Evolutionary conservation across 2,329 filamentous ascomycete genomes (phyloP).

Genomic region (Gremmenia infestans): DNA sequence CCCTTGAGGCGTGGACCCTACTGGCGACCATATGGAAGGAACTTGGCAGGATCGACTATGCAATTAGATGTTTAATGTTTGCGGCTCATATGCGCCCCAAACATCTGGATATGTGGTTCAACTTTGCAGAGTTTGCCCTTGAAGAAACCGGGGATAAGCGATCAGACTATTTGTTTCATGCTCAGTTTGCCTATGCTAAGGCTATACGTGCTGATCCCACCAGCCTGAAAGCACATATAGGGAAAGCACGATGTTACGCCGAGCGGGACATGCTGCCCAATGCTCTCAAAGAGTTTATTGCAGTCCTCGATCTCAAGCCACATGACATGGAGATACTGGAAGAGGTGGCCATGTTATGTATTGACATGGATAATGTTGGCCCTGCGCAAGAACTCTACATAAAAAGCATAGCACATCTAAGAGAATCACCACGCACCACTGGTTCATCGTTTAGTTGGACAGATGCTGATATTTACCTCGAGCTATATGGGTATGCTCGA

Average conservation of each 20-base stretch:
- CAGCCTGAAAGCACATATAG: conserved; percentile 49
- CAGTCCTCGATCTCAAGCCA: conserved; percentile 43
- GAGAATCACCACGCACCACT: conserved; percentile 6
- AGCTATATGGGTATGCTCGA: conserved; percentile 65
- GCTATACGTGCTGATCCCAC: conserved; percentile 53
- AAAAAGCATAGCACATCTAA: conserved; percentile 29
- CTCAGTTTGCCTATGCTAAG: conserved; percentile 54
- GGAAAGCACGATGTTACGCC: conserved; percentile 54
- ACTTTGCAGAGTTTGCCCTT: conserved; percentile 52
- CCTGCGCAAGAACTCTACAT: conserved; percentile 32
- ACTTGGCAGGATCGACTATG: conserved; percentile 51
- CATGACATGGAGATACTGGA: conserved; percentile 40
- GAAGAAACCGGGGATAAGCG: conserved; percentile 43
- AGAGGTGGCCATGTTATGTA: conserved; percentile 31
- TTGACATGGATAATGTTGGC: conserved; percentile 30
- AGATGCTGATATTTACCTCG: conserved; percentile 79
- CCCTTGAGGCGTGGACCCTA: conserved; percentile 59
- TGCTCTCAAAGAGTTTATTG: conserved; percentile 53
- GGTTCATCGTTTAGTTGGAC: conserved; percentile 53
- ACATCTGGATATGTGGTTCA: conserved; percentile 54
- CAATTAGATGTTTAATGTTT: conserved; percentile 55
- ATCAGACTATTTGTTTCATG: conserved; percentile 46
- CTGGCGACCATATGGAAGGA: conserved; percentile 58
- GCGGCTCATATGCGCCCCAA: conserved; percentile 60
- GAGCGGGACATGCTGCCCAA: conserved; percentile 49